Evolutionary conservation across 1,284 basidiomycete species (phyloP).

Genomic region (Coniophora puteana): DNA sequence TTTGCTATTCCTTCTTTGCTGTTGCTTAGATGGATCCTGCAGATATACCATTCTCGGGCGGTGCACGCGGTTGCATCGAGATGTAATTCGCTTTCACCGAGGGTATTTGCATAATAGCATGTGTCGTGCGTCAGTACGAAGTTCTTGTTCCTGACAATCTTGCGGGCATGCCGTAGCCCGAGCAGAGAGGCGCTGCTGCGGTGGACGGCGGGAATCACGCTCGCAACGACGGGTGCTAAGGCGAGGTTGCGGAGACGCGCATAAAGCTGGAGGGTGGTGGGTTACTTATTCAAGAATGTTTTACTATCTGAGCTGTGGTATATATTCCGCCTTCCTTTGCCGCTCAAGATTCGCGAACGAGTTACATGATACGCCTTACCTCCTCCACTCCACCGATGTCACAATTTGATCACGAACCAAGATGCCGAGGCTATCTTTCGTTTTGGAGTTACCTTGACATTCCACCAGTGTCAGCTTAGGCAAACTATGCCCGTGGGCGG

Average conservation of each 20-base stretch:
- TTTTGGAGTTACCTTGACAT: no score
- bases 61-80: slow-evolving; percentile 39
- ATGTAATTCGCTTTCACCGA: slow-evolving; percentile 28
- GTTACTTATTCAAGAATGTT: no score
- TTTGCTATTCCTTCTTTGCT: background rate
- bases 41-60: slow-evolving; percentile 37
- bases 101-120: slow-evolving; percentile 24
- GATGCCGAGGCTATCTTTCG: no score
- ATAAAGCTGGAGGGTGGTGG: no score
- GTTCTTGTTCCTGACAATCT: slow-evolving; percentile 32
- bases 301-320: no score
- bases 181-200: slow-evolving; percentile 23
- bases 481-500: no score
- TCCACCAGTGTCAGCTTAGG: no score
- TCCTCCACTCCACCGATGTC: no score
- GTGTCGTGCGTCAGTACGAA: slow-evolving; percentile 24
- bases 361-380: no score
- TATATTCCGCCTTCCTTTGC: no score
- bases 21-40: slow-evolving; percentile 4
- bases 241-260: slow-evolving; percentile 18
- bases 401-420: no score
- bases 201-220: slow-evolving; percentile 29
- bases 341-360: no score
- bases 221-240: slow-evolving; percentile 24
- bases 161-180: slow-evolving; percentile 17